These are phyloP conservation scores for Clathrospora elynae DNA, from an alignment of 2,329 filamentous ascomycete species.

Conservation along the genomic window DNA sequence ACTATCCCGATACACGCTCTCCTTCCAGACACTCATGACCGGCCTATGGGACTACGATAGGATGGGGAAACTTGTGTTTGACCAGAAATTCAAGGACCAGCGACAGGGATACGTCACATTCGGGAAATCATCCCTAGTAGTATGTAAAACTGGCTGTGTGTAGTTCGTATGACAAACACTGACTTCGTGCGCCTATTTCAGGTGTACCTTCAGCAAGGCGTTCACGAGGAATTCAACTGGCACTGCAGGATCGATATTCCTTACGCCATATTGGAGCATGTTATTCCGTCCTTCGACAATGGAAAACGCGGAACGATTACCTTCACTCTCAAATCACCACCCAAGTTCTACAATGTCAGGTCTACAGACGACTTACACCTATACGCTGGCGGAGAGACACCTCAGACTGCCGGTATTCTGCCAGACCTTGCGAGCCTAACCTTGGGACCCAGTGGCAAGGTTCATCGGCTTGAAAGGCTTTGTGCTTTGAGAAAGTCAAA, in stretches of 20 bases:
- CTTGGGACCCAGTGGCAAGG: slow-evolving; percentile 2
- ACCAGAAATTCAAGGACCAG: slow-evolving; percentile 51
- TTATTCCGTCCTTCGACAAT: slow-evolving; percentile 35
- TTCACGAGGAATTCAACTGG: slow-evolving; percentile 16
- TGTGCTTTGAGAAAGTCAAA: slow-evolving; percentile 47
- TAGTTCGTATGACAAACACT: neutral
- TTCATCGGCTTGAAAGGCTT: slow-evolving; percentile 35
- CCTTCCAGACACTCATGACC: slow-evolving; percentile 38
- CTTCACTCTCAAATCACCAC: slow-evolving; percentile 48
- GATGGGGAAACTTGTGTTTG: slow-evolving; percentile 45
- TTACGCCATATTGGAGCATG: slow-evolving; percentile 50
- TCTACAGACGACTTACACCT: slow-evolving; percentile 26
- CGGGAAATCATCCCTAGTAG: slow-evolving; percentile 38
- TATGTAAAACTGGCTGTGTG: slow-evolving; percentile 8
- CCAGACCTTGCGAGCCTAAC: slow-evolving; percentile 9
- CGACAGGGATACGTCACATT: slow-evolving; percentile 48
- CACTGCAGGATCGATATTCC: slow-evolving; percentile 50
- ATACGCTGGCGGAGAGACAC: slow-evolving; percentile 19
- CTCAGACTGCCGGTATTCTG: neutral
- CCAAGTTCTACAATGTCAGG: slow-evolving; percentile 46
- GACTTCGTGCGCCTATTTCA: neutral
- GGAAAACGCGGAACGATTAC: slow-evolving; percentile 33
- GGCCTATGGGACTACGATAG: slow-evolving; percentile 52
- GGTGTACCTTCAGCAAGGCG: slow-evolving; percentile 20
- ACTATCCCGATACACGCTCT: slow-evolving; percentile 29